phyloP scores from a whole-genome alignment of 1,139 yeast species.

The Candida pseudoviswanathii region DNA sequence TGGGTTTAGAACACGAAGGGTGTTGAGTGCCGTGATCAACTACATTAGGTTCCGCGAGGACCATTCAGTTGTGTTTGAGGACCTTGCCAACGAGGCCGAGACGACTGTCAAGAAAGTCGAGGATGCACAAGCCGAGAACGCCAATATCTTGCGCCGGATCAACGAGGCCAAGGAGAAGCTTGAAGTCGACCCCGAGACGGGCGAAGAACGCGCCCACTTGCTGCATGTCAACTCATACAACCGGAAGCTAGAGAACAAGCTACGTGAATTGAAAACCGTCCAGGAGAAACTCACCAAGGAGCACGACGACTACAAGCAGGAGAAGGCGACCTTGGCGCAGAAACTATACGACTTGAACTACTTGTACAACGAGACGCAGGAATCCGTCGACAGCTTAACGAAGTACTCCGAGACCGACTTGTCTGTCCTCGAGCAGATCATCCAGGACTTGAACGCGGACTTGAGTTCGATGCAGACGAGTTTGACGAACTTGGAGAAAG shows the following conservation, averaged over 20 bases:
- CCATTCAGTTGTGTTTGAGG: slow-evolving; percentile 69
- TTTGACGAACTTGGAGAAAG: slow-evolving; percentile 46
- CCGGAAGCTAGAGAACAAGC: slow-evolving; percentile 59
- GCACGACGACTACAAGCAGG: slow-evolving; percentile 65
- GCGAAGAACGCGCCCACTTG: slow-evolving; percentile 28
- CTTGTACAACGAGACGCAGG: slow-evolving; percentile 53
- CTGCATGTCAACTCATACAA: slow-evolving; percentile 59
- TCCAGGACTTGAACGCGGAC: slow-evolving; percentile 56
- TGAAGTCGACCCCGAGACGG: slow-evolving; percentile 22
- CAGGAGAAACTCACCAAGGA: slow-evolving; percentile 71
- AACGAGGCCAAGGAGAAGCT: slow-evolving; percentile 36
- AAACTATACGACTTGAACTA: slow-evolving; percentile 58
- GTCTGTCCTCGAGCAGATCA: slow-evolving; percentile 53
- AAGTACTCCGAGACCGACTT: slow-evolving; percentile 67
- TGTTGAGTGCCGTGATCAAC: slow-evolving; percentile 82
- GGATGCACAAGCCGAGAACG: slow-evolving; percentile 36
- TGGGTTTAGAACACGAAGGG: slow-evolving; percentile 58
- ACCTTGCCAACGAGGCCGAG: slow-evolving; percentile 58
- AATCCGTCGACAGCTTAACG: slow-evolving; percentile 62
- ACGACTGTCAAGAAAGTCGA: slow-evolving; percentile 43
- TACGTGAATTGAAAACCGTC: slow-evolving; percentile 60
- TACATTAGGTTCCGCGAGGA: slow-evolving; percentile 85
- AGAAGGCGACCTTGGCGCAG: slow-evolving; percentile 58
- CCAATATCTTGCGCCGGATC: slow-evolving; percentile 42
- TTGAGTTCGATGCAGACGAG: slow-evolving; percentile 44